Evolutionary conservation across 1,284 basidiomycete genomes (phyloP), one percentile per base, ranked within the genome.

Genomic region (Moesziomyces sp.): DNA sequence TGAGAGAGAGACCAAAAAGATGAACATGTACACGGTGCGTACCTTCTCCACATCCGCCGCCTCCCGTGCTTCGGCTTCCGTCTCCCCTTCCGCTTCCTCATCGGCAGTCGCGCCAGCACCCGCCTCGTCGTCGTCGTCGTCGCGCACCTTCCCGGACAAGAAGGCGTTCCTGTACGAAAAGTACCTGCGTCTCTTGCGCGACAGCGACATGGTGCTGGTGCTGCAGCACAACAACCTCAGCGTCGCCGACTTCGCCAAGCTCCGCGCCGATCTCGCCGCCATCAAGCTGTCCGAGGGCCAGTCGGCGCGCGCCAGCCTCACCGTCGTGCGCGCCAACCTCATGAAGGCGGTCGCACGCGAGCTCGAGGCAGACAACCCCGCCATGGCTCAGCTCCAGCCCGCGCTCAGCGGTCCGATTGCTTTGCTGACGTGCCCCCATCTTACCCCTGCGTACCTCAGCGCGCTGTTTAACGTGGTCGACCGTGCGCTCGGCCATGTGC

Each of bases 21-120:
- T 79, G 72, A 80, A 80, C 68, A 78, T 80, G 76, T 80, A 75
- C 74, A 80, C 75, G 78, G 78, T 80, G 66, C 74, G 78, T 80
- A 74, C 46, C 62, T 52, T 62, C 42, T 63, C 55, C 64, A 63
- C 64, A 26, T 61, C 76, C 23, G 59, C 67, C 51, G 40, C 44
- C 10, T 59, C 64, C 50, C 45, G 42, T 43, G 59, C 64, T 47
- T 51, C 63, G 40, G 24, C 56, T 40, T 33, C 48, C 43, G 52
- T 43, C 59, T 59, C 54, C 45, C 47, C 61, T 46, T 26, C 53
- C 16, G 47, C 52, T n/a, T 33, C 62, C 18, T 24, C 56, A 16
- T 49, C 64, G 7, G 28, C 55, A 26, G 55, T 40, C 55, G 38
- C 55, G 14, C 26, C 51, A 14, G 40, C 51, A n/a, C 52, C 52